These are phyloP conservation scores for Graphiopsis chlorocephala DNA, from an alignment of 2,329 filamentous ascomycete genomes.

Conservation along the genomic window DNA sequence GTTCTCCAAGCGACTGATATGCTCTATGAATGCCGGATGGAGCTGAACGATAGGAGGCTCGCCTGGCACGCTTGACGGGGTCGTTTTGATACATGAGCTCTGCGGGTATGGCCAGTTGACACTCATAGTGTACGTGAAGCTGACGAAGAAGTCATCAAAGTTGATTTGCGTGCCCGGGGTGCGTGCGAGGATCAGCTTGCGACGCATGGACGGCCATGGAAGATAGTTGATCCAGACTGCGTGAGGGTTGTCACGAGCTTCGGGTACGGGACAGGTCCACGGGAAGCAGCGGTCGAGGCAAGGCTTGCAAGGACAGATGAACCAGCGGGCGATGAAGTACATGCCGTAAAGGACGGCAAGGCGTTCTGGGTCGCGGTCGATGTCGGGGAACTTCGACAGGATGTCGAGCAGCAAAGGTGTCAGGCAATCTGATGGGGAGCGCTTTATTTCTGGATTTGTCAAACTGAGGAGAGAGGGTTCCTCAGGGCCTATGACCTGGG, in stretches of 20 bases:
- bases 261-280: conserved; percentile 65
- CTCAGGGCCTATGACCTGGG: conserved; percentile 69
- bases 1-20: conserved; percentile 71
- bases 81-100: conserved; percentile 60
- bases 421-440: conserved; percentile 52
- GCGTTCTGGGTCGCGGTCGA: conserved; percentile 75
- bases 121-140: conserved; percentile 71
- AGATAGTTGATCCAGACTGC: conserved; percentile 81
- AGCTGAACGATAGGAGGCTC: conserved; percentile 65
- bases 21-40: conserved; percentile 82
- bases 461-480: conserved; percentile 79
- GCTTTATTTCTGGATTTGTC: conserved; percentile 60
- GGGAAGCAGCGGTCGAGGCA: conserved; percentile 76
- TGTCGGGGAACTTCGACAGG: conserved; percentile 75
- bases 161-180: conserved; percentile 39
- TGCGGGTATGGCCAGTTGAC: conserved; percentile 84
- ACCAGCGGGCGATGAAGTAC: conserved; percentile 82
- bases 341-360: conserved; percentile 80
- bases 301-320: conserved; percentile 72
- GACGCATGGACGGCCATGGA: conserved; percentile 75
- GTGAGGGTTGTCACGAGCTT: conserved; percentile 66
- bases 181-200: conserved; percentile 53
- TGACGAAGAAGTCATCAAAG: conserved; percentile 81
- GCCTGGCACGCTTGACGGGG: conserved; percentile 30
- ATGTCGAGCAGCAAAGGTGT: conserved; percentile 86